phyloP scores from a whole-genome alignment of 1,284 basidiomycete species.

The Pseudozyma flocculosa region DNA sequence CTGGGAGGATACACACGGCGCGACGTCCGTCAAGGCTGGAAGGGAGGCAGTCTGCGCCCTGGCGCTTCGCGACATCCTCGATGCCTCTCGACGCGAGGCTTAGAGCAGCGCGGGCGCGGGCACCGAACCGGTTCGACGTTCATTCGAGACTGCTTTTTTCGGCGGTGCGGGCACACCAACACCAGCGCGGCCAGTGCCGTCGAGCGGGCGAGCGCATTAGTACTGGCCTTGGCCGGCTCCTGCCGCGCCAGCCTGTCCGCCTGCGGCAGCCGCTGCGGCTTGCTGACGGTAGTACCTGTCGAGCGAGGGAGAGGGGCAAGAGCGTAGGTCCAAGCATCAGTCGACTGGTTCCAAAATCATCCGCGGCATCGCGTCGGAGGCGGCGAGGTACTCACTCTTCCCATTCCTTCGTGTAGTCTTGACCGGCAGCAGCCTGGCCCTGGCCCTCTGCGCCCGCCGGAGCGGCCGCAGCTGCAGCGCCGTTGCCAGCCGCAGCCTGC shows the following conservation, averaged over 20 bases:
- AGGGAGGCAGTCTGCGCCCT: background rate
- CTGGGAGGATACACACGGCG: background rate
- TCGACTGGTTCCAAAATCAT: too few relatives aligned
- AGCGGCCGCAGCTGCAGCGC: slow-evolving; percentile 12
- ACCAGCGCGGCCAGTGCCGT: too few relatives aligned
- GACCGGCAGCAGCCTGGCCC: too few relatives aligned
- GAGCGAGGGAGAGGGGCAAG: background rate
- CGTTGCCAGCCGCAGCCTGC: slow-evolving; percentile 30
- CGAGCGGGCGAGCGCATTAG: too few relatives aligned
- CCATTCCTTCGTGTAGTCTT: slow-evolving; percentile 56
- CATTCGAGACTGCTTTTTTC: too few relatives aligned
- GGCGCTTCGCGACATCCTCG: background rate
- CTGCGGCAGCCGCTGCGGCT: slow-evolving; percentile 30
- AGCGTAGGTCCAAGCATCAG: too few relatives aligned
- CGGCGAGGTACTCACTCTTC: slow-evolving; percentile 50
- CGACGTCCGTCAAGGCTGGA: background rate
- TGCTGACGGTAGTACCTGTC: slow-evolving; percentile 35
- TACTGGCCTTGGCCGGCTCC: background rate
- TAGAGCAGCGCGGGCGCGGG: too few relatives aligned
- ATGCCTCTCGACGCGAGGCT: too few relatives aligned
- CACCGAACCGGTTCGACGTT: too few relatives aligned
- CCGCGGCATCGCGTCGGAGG: too few relatives aligned
- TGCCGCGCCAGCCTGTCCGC: slow-evolving; percentile 3
- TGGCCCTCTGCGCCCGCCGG: slow-evolving; percentile 6
- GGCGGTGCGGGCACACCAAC: too few relatives aligned